A percentile compares a stretch with the other conserved stretches of the same genome.
Evolutionary conservation across 1,139 yeast species (phyloP).

Genomic region (Suhomyces kunorum): DNA sequence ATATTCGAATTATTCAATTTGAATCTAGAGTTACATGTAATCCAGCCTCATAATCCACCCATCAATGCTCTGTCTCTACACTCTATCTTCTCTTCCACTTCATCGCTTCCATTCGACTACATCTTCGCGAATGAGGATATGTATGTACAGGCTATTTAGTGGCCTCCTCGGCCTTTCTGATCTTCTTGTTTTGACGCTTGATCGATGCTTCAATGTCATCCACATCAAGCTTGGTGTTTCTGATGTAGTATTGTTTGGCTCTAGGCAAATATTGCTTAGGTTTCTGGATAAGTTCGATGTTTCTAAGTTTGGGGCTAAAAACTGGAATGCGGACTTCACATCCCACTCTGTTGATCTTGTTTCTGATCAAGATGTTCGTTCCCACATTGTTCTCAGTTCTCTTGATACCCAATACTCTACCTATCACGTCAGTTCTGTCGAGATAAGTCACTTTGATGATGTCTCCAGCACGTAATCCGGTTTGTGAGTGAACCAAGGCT

Average conservation of each 20-base stretch:
- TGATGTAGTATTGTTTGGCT: slow-evolving; percentile 84
- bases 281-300: slow-evolving; percentile 72
- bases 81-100: too few relatives aligned
- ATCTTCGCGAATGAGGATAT: background rate
- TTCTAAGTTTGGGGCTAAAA: slow-evolving; percentile 72
- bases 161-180: slow-evolving; percentile 15
- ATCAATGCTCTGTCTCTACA: too few relatives aligned
- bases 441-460: slow-evolving; percentile 72
- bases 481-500: slow-evolving; percentile 50
- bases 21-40: background rate
- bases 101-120: too few relatives aligned
- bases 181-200: slow-evolving; percentile 29
- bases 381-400: slow-evolving; percentile 61
- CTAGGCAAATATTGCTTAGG: slow-evolving; percentile 70
- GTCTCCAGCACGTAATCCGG: slow-evolving; percentile 78
- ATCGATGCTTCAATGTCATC: slow-evolving; percentile 63
- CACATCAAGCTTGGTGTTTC: slow-evolving; percentile 81
- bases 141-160: slow-evolving; percentile 8
- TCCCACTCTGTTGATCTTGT: slow-evolving; percentile 74
- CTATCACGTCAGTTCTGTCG: slow-evolving; percentile 70
- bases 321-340: slow-evolving; percentile 80
- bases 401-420: slow-evolving; percentile 75
- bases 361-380: slow-evolving; percentile 73
- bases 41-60: background rate
- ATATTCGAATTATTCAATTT: background rate